Conservation (phyloP, 2,329 filamentous ascomycete genomes). For the Colletotrichum aenigma region DNA sequence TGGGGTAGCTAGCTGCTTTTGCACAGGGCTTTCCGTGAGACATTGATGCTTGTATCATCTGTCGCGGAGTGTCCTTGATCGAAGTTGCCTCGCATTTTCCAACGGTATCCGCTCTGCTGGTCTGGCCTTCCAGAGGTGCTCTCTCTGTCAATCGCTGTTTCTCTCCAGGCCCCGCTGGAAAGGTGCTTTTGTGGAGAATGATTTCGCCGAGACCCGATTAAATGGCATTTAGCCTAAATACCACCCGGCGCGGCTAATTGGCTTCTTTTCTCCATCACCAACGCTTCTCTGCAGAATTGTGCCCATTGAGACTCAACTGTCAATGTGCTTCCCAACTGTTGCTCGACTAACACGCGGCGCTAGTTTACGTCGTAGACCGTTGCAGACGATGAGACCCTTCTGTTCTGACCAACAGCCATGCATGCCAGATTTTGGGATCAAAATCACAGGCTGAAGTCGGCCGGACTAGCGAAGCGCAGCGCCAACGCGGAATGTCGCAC, state of each 20-base stretch:
- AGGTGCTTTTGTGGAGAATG: neutral
- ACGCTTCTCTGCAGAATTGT: neutral
- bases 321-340: neutral
- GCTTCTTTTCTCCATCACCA: constrained; percentile 4
- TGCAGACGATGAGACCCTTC: neutral
- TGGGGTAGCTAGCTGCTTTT: neutral
- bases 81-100: neutral
- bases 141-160: neutral
- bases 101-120: neutral
- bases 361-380: neutral
- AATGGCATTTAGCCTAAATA: constrained; percentile 20
- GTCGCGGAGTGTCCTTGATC: neutral
- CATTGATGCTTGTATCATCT: neutral
- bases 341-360: neutral
- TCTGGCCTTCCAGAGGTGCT: neutral
- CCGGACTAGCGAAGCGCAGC: neutral
- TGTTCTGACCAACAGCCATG: neutral
- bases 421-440: neutral
- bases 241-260: constrained; percentile 17
- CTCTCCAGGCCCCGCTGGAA: neutral
- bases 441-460: neutral
- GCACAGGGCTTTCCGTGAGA: neutral
- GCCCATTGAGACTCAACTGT: neutral
- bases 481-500: constrained; percentile 1
- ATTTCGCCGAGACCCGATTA: constrained; percentile 10